phyloP scores from a whole-genome alignment of 2,329 filamentous ascomycete genomes.

The Arachnomyces sp. region DNA sequence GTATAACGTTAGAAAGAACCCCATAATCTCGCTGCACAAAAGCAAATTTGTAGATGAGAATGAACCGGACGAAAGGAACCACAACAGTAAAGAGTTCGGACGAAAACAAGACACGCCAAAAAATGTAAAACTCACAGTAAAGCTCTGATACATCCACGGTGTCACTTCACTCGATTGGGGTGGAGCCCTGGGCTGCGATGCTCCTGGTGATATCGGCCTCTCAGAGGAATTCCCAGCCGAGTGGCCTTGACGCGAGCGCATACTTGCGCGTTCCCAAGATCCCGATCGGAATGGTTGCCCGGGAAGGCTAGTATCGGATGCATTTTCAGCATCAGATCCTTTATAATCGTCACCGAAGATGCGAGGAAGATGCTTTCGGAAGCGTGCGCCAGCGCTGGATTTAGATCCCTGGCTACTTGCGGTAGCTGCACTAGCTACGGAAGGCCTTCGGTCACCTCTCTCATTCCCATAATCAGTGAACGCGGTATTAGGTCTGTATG shows the following conservation, averaged over 20 bases:
- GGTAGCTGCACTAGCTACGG: slow-evolving; percentile 71
- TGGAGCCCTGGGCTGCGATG: slow-evolving; percentile 74
- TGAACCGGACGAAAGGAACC: not conserved
- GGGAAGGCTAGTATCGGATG: not conserved
- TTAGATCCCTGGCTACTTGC: slow-evolving; percentile 68
- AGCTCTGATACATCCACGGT: slow-evolving; percentile 92
- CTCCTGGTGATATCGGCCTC: slow-evolving; percentile 60
- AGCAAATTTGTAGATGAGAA: not conserved
- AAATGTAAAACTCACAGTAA: slow-evolving; percentile 49
- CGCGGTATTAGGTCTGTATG: slow-evolving; percentile 48
- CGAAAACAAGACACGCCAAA: not conserved
- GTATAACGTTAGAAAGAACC: not conserved
- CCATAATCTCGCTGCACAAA: not conserved
- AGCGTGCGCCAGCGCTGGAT: slow-evolving; percentile 53
- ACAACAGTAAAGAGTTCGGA: not conserved
- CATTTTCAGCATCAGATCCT: slow-evolving; percentile 3
- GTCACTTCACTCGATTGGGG: slow-evolving; percentile 86
- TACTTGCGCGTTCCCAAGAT: not conserved
- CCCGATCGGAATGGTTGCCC: too few species aligned
- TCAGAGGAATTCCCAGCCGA: slow-evolving; percentile 55
- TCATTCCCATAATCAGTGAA: slow-evolving; percentile 46
- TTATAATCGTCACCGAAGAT: slow-evolving; percentile 72
- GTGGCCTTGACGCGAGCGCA: slow-evolving; percentile 46
- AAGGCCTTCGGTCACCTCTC: slow-evolving; percentile 67
- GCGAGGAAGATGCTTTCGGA: slow-evolving; percentile 68